These are phyloP conservation scores for Phytophthora lateralis DNA, from an alignment of 352 stramenopile genomes.

Conservation along the genomic window DNA sequence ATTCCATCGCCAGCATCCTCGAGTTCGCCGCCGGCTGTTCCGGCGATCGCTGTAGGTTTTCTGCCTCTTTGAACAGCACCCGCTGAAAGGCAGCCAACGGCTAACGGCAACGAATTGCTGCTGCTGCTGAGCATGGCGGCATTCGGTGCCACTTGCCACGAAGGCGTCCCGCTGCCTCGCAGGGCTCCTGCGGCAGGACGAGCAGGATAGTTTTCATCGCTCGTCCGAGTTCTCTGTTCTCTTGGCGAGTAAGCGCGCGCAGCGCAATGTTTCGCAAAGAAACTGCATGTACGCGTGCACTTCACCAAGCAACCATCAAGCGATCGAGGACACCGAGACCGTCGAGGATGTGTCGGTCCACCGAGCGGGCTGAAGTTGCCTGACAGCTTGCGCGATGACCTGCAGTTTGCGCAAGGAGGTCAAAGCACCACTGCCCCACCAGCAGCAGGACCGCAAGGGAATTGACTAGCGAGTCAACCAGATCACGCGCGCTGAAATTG, in stretches of 20 bases:
- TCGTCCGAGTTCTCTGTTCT: conserved; percentile 3
- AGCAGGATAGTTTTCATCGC: conserved; percentile 6
- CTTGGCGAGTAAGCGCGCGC: conserved; percentile 16
- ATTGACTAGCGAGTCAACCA: background rate
- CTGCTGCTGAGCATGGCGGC: background rate
- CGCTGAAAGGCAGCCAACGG: background rate
- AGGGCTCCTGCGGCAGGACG: background rate
- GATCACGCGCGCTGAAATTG: background rate
- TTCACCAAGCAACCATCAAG: conserved; percentile 8
- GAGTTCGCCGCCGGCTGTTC: background rate
- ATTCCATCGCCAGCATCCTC: conserved; percentile 9
- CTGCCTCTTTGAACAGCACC: background rate
- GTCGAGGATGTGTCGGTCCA: conserved; percentile 21
- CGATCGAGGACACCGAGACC: conserved; percentile 6
- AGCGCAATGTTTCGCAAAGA: conserved; percentile 27
- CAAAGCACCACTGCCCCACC: too few relatives aligned
- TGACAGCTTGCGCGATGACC: background rate
- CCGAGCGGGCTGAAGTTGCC: conserved; percentile 4
- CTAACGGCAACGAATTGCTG: background rate
- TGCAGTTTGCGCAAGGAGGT: conserved; percentile 10
- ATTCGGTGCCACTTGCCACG: background rate
- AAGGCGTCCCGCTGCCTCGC: conserved; percentile 2
- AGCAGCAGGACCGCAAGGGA: background rate
- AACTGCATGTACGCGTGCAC: conserved; percentile 24
- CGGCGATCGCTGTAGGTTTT: conserved; percentile 4